phyloP scores from a whole-genome alignment of 2,329 filamentous ascomycete genomes.

The Purpureocillium lavendulum region DNA sequence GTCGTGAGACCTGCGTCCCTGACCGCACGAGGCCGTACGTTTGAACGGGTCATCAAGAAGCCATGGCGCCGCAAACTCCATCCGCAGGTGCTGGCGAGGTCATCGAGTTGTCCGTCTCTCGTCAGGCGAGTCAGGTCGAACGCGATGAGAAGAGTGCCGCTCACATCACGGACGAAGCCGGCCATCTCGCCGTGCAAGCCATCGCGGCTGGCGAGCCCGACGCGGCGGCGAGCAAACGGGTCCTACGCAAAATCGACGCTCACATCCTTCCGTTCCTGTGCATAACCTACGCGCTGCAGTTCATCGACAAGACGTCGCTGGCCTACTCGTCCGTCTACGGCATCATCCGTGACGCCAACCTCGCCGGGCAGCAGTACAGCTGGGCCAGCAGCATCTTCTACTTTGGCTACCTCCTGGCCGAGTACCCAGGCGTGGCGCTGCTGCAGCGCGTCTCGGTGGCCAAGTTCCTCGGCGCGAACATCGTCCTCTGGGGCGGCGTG shows the following conservation, averaged over 20 bases:
- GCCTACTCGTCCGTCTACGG: constrained; percentile 49
- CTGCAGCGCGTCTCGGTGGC: neutral
- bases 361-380: constrained; percentile 37
- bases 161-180: no score
- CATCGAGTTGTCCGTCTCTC: no score
- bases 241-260: constrained; percentile 36
- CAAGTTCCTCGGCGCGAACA: neutral
- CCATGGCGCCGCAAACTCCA: no score
- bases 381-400: constrained; percentile 51
- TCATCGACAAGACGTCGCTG: constrained; percentile 47
- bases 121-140: no score
- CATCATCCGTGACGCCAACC: constrained; percentile 38
- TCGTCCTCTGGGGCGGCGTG: neutral
- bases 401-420: constrained; percentile 35
- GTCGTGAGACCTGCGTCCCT: no score
- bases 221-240: neutral
- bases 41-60: no score
- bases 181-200: no score
- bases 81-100: no score
- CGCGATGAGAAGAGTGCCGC: no score
- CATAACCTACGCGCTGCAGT: constrained; percentile 42
- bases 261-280: constrained; percentile 42
- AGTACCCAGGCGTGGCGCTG: constrained; percentile 13
- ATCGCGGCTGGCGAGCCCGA: no score
- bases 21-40: no score